Conservation (phyloP, 495 filamentous ascomycete genomes). For the Cercophora samala region DNA sequence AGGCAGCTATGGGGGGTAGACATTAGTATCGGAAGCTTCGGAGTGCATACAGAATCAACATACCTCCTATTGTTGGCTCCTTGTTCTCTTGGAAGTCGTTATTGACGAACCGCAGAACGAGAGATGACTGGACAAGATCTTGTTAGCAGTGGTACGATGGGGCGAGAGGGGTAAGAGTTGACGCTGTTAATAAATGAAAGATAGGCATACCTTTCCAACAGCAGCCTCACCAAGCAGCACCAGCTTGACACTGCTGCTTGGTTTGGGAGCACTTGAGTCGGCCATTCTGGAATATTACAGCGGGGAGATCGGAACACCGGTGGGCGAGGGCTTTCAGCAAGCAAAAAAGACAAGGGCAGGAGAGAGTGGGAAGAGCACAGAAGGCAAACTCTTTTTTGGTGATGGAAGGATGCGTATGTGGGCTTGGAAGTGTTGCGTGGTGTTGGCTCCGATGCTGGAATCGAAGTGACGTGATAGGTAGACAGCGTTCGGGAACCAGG, state of each 20-base stretch:
- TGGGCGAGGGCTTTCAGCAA: not conserved
- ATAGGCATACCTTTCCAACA: constrained; percentile 83
- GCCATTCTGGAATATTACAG: constrained; percentile 38
- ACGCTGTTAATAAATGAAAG: constrained; percentile 9
- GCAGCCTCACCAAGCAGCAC: constrained; percentile 95
- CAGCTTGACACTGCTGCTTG: constrained; percentile 98
- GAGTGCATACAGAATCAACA: constrained; percentile 24
- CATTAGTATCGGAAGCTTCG: constrained; percentile 14
- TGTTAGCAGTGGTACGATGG: constrained; percentile 23
- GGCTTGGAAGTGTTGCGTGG: constrained; percentile 6
- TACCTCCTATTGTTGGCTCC: constrained; percentile 98
- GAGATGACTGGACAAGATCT: constrained; percentile 67
- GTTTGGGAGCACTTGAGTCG: constrained; percentile 68
- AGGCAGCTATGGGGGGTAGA: constrained; percentile 64
- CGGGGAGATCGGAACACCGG: not conserved
- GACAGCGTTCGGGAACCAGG: constrained; percentile 17
- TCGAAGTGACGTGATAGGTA: constrained; percentile 36
- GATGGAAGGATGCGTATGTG: constrained; percentile 2
- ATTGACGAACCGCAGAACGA: constrained; percentile 97
- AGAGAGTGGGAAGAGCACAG: not conserved
- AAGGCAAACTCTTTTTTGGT: not conserved
- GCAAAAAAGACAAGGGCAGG: not conserved
- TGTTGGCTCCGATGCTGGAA: constrained; percentile 15
- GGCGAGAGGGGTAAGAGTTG: not conserved
- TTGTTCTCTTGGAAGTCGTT: constrained; percentile 99